These are phyloP conservation scores for Thelephora ganbajun DNA, from an alignment of 768 basidiomycete genomes.

Conservation along the genomic window DNA sequence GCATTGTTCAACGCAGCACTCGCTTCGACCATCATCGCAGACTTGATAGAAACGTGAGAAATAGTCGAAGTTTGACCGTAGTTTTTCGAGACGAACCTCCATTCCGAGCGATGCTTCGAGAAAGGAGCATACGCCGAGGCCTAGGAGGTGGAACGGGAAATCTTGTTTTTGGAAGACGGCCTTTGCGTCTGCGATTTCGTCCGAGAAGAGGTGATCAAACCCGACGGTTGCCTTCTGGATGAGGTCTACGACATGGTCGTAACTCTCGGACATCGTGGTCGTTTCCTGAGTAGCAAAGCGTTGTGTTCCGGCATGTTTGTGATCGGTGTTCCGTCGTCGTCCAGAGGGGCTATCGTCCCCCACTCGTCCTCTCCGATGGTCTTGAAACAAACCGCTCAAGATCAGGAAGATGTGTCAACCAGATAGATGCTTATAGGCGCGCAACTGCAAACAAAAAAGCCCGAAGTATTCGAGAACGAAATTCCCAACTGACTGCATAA, in stretches of 20 bases:
- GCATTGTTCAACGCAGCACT: conserved; percentile 37
- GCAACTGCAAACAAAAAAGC: too few relatives aligned
- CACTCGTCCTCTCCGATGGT: too few relatives aligned
- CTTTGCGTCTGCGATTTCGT: conserved; percentile 45
- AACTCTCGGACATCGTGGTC: conserved; percentile 7
- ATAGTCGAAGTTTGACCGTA: background rate
- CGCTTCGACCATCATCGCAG: conserved; percentile 51
- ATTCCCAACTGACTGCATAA: too few relatives aligned
- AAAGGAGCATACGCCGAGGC: conserved; percentile 58
- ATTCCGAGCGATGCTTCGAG: conserved; percentile 70
- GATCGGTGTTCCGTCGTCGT: too few relatives aligned
- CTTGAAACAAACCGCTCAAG: too few relatives aligned
- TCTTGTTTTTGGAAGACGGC: conserved; percentile 31
- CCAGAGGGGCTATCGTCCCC: too few relatives aligned
- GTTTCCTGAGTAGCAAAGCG: too few relatives aligned
- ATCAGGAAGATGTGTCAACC: too few relatives aligned
- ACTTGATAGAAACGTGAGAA: conserved; percentile 19
- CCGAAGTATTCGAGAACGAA: too few relatives aligned
- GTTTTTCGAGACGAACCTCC: conserved; percentile 35
- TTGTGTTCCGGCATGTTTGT: too few relatives aligned
- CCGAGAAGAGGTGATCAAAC: conserved; percentile 57
- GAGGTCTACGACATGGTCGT: conserved; percentile 16
- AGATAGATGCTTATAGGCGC: too few relatives aligned
- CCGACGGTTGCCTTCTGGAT: conserved; percentile 29
- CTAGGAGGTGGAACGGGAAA: conserved; percentile 63